Base-by-base conservation (phyloP, 768 basidiomycete species). In the Phlegmacium glaucopus region DNA sequence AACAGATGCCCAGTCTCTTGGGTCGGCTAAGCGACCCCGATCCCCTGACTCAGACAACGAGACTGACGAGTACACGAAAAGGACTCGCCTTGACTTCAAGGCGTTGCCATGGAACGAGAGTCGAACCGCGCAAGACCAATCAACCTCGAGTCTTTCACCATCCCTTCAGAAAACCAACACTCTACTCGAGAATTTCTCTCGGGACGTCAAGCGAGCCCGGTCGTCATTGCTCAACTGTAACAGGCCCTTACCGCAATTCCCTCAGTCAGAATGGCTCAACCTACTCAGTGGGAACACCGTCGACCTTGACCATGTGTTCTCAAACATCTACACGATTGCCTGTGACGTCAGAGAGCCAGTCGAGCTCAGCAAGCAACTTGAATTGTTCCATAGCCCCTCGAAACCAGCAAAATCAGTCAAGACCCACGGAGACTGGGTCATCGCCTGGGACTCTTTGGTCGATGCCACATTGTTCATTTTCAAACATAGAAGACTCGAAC, bases 221-320 rank as follows among this genome's bases (percentile, higher is more conserved):
- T 22, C 44, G 4, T 57, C 53, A 1, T 45, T 58, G 10, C 17
- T 48, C 42, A 55, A 53, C 32, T 48, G 45, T 4, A 12, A 35
- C 9, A 35, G 13, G 39, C 42, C 3, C 3, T 22, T 22, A n/a
- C 58, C 56, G 1, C 50, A 59, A 39, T 62, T 66, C 51, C 62
- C 61, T 0, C 42, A 53, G 22, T 15, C 39, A 0, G 60, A 64
- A 26, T 68, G 64, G 64, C 16, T 18, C 29, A 58, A 59, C 44
- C 39, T 68, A 17, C 34, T 68, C 18, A 0, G 38, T 0, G 60
- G 62, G n/a, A 29, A 26, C 1, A 16, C 44, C 1, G 53, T 67
- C 45, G 49, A 67, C 47, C 50, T 70, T 44, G 60, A 68, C 52
- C 22, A 39, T 6, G 54, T 70, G 34, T 48, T 66, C 25, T 46